These are phyloP conservation scores for Cytospora chrysosperma DNA, from an alignment of 2,329 filamentous ascomycete species.

Conservation along the genomic window DNA sequence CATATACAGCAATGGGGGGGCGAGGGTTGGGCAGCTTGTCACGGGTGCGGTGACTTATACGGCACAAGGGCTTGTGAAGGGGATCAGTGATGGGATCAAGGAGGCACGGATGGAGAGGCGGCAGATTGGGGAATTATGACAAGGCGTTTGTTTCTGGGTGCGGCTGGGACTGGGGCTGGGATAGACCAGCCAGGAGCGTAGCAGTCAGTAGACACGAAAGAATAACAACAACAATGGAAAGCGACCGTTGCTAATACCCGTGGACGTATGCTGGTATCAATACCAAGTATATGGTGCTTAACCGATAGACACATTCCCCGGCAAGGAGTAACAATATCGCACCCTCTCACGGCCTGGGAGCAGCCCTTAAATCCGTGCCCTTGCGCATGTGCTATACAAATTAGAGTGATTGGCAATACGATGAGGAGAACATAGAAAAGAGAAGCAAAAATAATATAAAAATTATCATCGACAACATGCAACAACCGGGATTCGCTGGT, in stretches of 20 bases:
- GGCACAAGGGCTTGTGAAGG: constrained; percentile 55
- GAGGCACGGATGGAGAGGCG: constrained; percentile 59
- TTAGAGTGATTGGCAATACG: too few species aligned
- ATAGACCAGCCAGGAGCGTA: too few species aligned
- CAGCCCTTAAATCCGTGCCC: too few species aligned
- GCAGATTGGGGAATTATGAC: neutral
- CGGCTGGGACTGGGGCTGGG: too few species aligned
- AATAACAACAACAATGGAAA: too few species aligned
- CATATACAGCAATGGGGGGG: constrained; percentile 61
- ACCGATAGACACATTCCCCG: too few species aligned
- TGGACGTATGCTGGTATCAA: too few species aligned
- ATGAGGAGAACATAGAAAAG: neutral
- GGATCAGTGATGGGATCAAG: constrained; percentile 11
- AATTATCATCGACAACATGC: neutral
- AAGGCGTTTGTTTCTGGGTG: neutral
- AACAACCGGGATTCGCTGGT: neutral
- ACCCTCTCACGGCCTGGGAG: too few species aligned
- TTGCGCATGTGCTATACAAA: too few species aligned
- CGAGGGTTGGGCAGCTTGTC: constrained; percentile 59
- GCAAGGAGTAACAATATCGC: too few species aligned
- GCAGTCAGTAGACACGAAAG: too few species aligned
- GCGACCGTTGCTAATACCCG: neutral
- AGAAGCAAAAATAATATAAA: neutral
- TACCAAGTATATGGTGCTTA: too few species aligned
- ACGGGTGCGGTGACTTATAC: constrained; percentile 59